Conservation (phyloP, 768 basidiomycete genomes). For the Lenzites betulinus region DNA sequence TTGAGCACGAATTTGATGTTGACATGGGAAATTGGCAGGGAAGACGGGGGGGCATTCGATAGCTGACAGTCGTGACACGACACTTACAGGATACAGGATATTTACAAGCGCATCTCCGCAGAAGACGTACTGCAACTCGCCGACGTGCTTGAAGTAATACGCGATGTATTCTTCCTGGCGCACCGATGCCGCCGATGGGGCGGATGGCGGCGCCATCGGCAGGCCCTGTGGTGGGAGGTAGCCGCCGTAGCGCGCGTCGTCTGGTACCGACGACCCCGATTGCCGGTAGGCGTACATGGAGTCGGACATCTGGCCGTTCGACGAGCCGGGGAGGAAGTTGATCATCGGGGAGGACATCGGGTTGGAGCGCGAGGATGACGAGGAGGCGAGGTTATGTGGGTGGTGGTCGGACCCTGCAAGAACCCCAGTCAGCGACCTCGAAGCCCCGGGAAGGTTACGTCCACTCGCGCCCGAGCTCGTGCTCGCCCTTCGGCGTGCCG, state of each 20-base stretch:
- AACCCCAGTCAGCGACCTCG: conserved; percentile 11
- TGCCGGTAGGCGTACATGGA: conserved; percentile 15
- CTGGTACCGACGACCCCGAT: conserved; percentile 9
- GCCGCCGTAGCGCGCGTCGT: conserved; percentile 13
- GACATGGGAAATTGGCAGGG: neutral
- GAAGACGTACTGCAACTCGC: conserved; percentile 66
- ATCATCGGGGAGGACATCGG: conserved; percentile 28
- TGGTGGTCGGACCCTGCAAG: conserved; percentile 16
- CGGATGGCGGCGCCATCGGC: conserved; percentile 31
- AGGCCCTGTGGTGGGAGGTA: conserved; percentile 10
- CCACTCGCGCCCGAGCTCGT: conserved; percentile 2
- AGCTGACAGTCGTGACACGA: conserved; percentile 24
- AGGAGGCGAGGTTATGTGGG: conserved; percentile 14
- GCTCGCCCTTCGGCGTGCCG: conserved; percentile 8
- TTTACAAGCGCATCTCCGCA: conserved; percentile 62
- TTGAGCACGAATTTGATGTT: conserved; percentile 4
- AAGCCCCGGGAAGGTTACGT: conserved; percentile 19
- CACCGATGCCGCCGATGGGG: conserved; percentile 40
- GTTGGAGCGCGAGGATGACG: conserved; percentile 37
- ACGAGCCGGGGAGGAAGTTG: conserved; percentile 38
- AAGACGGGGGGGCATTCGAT: neutral
- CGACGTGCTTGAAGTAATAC: conserved; percentile 77
- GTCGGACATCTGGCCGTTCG: conserved; percentile 12
- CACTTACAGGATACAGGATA: conserved; percentile 64
- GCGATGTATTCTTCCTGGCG: conserved; percentile 60